A percentile compares a stretch with the other conserved stretches of the same genome.
These are phyloP conservation scores for Cajanus cajan DNA, from an alignment of 306 rosid species.

Conservation along the genomic window DNA sequence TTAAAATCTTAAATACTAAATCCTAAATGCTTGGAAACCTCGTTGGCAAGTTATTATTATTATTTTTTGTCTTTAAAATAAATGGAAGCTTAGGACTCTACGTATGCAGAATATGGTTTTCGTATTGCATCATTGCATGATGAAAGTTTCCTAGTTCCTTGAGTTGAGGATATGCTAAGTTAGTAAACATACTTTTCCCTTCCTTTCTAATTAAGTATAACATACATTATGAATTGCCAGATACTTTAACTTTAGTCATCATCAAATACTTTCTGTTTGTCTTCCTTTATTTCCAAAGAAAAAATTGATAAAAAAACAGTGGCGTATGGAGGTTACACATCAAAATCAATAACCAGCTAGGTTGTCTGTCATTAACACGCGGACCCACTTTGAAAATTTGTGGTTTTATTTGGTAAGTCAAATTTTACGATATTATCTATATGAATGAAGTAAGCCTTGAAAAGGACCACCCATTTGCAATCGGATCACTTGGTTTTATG, in stretches of 20 bases:
- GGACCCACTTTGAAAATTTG: background rate
- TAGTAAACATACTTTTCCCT: background rate
- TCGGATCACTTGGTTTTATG: background rate
- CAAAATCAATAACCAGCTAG: background rate
- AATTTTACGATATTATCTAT: background rate
- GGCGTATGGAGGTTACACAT: background rate
- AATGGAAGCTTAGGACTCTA: background rate
- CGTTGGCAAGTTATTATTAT: too few relatives aligned
- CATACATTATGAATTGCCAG: background rate
- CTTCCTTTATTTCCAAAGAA: background rate
- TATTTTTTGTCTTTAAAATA: background rate
- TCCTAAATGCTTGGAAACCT: too few relatives aligned
- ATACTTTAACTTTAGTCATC: background rate
- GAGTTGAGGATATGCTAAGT: background rate
- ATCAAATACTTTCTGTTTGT: background rate
- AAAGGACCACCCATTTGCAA: background rate
- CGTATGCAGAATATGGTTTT: background rate
- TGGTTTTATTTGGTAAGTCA: background rate
- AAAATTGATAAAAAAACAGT: background rate
- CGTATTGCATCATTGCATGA: background rate
- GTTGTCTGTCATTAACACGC: too few relatives aligned
- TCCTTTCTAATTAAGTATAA: background rate
- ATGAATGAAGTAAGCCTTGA: background rate
- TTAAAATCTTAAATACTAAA: too few relatives aligned
- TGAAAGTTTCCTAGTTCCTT: background rate